Conservation (phyloP, 2,329 filamentous ascomycete species). For the Lojkania enalia region DNA sequence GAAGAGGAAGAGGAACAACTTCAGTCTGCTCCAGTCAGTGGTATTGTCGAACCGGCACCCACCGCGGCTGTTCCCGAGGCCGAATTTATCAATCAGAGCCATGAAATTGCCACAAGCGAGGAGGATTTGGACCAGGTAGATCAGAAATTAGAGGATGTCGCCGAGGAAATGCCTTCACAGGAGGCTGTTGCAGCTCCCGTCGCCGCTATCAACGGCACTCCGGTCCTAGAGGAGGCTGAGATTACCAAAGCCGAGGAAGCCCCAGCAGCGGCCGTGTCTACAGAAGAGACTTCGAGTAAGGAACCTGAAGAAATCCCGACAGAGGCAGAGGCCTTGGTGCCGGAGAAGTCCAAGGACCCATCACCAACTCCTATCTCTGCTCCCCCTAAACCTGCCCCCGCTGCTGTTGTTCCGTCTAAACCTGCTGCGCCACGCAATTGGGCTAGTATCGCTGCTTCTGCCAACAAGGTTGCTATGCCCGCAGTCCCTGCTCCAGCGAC, state of each 20-base stretch:
- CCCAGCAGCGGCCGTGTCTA: slow-evolving; percentile 38
- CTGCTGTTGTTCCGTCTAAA: slow-evolving; percentile 61
- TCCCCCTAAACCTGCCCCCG: slow-evolving; percentile 60
- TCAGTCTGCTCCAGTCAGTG: slow-evolving; percentile 38
- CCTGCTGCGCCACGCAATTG: slow-evolving; percentile 65
- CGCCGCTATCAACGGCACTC: slow-evolving; percentile 43
- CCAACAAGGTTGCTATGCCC: slow-evolving; percentile 50
- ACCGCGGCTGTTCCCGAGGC: slow-evolving; percentile 37
- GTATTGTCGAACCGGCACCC: slow-evolving; percentile 47
- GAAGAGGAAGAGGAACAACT: slow-evolving; percentile 64
- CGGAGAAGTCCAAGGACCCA: slow-evolving; percentile 66
- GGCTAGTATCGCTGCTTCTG: slow-evolving; percentile 69
- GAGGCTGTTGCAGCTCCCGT: slow-evolving; percentile 30
- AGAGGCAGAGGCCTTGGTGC: slow-evolving; percentile 41
- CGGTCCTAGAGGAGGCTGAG: slow-evolving; percentile 40
- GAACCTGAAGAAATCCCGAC: slow-evolving; percentile 33
- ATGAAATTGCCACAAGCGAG: slow-evolving; percentile 47
- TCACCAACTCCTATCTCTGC: slow-evolving; percentile 58
- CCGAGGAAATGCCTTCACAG: slow-evolving; percentile 37
- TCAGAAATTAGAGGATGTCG: slow-evolving; percentile 72
- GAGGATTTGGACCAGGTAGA: slow-evolving; percentile 60
- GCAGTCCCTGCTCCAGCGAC: slow-evolving; percentile 42
- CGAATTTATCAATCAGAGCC: slow-evolving; percentile 37
- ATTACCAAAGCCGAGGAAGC: slow-evolving; percentile 46
- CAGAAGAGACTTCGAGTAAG: slow-evolving; percentile 37